Evolutionary conservation across 1,284 basidiomycete species (phyloP).

Genomic region (Cerioporus squamosus): DNA sequence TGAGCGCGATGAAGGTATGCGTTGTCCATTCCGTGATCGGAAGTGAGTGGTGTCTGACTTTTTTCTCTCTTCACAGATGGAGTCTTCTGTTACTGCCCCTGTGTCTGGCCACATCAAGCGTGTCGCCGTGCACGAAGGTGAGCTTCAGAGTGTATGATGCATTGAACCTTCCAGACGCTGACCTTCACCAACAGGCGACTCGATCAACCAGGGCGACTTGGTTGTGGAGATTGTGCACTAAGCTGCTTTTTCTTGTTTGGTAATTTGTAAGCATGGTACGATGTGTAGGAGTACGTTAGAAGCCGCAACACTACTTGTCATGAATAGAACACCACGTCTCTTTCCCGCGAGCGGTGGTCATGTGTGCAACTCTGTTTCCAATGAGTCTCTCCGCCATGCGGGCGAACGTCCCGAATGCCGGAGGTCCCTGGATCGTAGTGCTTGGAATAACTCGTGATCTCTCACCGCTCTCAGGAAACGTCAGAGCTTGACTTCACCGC

Average conservation of each 20-base stretch:
- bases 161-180: slow-evolving; percentile 8
- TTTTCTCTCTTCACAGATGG: slow-evolving; percentile 68
- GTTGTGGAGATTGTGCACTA: slow-evolving; percentile 84
- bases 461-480: slow-evolving; percentile 1
- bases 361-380: slow-evolving; percentile 7
- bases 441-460: neutral
- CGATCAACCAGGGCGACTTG: slow-evolving; percentile 88
- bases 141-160: slow-evolving; percentile 24
- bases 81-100: slow-evolving; percentile 93
- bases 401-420: slow-evolving; percentile 14
- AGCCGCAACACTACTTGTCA: slow-evolving; percentile 10
- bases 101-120: slow-evolving; percentile 95
- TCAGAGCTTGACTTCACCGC: neutral
- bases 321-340: slow-evolving; percentile 11
- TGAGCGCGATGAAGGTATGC: slow-evolving; percentile 88
- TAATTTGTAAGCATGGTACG: slow-evolving; percentile 8
- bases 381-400: slow-evolving; percentile 4
- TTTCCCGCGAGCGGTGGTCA: slow-evolving; percentile 10
- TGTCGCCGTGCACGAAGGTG: slow-evolving; percentile 86
- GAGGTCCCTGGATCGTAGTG: slow-evolving; percentile 9
- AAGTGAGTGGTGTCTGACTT: slow-evolving; percentile 18
- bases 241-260: slow-evolving; percentile 6
- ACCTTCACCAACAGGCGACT: slow-evolving; percentile 64
- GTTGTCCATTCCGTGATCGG: slow-evolving; percentile 17
- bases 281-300: slow-evolving; percentile 30